Conservation (phyloP, 306 rosid genomes). For the Biancaea sappan region DNA sequence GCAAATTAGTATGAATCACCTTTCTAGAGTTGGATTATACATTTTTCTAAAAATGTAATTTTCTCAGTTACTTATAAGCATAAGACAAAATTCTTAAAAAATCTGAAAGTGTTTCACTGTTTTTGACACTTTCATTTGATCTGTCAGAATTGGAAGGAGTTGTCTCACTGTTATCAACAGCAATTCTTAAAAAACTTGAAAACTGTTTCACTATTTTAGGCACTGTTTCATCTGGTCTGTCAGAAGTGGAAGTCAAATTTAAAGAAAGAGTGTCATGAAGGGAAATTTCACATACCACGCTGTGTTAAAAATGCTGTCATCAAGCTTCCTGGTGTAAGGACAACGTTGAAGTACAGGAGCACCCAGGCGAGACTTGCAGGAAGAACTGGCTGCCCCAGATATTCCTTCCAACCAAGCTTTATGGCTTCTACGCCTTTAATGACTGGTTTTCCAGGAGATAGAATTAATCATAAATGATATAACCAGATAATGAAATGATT, state of each 20-base stretch:
- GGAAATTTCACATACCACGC: conserved; percentile 62
- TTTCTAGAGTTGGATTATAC: not conserved
- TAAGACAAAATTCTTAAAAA: conserved; percentile 14
- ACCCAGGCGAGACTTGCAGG: conserved; percentile 98
- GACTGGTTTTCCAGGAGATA: conserved; percentile 55
- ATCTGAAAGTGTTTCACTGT: conserved; percentile 4
- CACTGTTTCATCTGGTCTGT: not conserved
- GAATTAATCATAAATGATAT: conserved; percentile 18
- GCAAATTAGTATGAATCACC: not conserved
- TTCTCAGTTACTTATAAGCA: not conserved
- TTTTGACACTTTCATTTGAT: not conserved
- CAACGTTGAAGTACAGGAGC: conserved; percentile 83
- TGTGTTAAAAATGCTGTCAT: conserved; percentile 95
- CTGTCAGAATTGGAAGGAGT: not conserved
- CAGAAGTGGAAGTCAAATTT: not conserved
- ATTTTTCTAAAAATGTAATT: not conserved
- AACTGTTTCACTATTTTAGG: not conserved
- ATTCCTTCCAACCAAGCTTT: conserved; percentile 98
- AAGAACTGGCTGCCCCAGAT: conserved; percentile 89
- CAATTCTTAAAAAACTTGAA: not conserved
- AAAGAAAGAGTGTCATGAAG: not conserved
- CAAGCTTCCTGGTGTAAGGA: conserved; percentile 96
- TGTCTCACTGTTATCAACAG: too few species aligned
- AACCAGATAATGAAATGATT: not conserved
- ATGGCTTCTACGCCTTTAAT: conserved; percentile 80